Percentiles rank a stretch among this genome's conserved stretches.
phyloP scores from a whole-genome alignment of 768 basidiomycete species.

The Gyrodon lividus region DNA sequence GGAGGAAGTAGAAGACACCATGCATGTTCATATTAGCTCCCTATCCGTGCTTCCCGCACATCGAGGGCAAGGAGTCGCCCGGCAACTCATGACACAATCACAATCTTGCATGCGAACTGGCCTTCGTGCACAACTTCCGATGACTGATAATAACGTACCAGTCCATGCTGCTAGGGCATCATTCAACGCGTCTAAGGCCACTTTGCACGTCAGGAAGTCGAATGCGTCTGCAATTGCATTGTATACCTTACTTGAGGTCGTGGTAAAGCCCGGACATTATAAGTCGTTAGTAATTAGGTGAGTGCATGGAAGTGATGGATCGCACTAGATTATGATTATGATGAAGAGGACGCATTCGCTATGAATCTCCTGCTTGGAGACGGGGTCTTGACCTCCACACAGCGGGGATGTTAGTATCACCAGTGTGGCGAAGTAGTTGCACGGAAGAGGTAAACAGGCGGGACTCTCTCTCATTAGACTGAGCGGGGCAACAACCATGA shows the following conservation, averaged over 20 bases:
- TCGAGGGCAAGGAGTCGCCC: constrained; percentile 8
- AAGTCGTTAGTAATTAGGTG: not conserved
- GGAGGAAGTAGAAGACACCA: constrained; percentile 3
- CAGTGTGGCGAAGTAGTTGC: not conserved
- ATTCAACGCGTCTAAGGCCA: constrained; percentile 5
- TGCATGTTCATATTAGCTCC: constrained; percentile 5
- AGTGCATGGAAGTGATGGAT: not conserved
- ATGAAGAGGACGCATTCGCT: constrained; percentile 3
- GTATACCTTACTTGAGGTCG: constrained; percentile 3
- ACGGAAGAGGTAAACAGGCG: not conserved
- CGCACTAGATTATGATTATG: not conserved
- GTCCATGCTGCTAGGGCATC: constrained; percentile 1
- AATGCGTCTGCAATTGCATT: constrained; percentile 11
- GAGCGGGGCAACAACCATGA: too few species aligned
- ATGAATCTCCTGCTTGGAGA: constrained; percentile 1
- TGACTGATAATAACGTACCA: not conserved
- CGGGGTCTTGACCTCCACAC: not conserved
- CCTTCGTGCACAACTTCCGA: not conserved
- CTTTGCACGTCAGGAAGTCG: constrained; percentile 7
- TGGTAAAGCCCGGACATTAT: not conserved
- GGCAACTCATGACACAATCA: constrained; percentile 1
- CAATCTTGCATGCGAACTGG: constrained; percentile 1
- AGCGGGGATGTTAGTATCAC: not conserved
- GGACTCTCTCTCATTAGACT: too few species aligned
- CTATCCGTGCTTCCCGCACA: constrained; percentile 7